These are phyloP conservation scores for Ustulina deusta DNA, from an alignment of 2,329 filamentous ascomycete genomes.

Conservation along the genomic window DNA sequence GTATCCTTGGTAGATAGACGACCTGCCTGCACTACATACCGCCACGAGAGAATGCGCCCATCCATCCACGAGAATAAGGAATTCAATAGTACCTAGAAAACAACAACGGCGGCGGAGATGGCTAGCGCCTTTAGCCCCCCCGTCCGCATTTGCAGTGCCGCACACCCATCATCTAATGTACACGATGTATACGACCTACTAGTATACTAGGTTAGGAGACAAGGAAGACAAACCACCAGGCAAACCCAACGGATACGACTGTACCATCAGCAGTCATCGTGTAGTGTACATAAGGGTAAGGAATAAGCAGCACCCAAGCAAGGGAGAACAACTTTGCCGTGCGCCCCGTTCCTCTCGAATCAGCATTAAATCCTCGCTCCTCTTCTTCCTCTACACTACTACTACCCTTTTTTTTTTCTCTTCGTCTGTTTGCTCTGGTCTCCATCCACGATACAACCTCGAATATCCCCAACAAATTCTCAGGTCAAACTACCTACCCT, in stretches of 20 bases:
- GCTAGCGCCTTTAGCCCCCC: neutral
- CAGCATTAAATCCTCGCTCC: conserved; percentile 1
- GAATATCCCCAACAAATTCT: neutral
- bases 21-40: conserved; percentile 7
- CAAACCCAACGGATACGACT: conserved; percentile 34
- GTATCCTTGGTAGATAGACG: neutral
- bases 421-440: neutral
- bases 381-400: conserved; percentile 21
- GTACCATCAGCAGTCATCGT: conserved; percentile 33
- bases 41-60: conserved; percentile 10
- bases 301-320: neutral
- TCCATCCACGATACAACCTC: conserved; percentile 4
- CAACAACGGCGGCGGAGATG: neutral
- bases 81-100: neutral
- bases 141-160: conserved; percentile 21
- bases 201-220: neutral
- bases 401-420: conserved; percentile 8
- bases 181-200: too few species aligned
- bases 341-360: conserved; percentile 4
- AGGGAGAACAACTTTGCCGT: neutral
- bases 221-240: conserved; percentile 3
- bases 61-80: neutral
- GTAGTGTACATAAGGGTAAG: neutral
- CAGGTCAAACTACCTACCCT: neutral
- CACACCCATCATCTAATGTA: too few species aligned